Evolutionary conservation across 495 filamentous ascomycete species (phyloP), one percentile per base, ranked within the genome.

Genomic region (Aspergillus steynii): DNA sequence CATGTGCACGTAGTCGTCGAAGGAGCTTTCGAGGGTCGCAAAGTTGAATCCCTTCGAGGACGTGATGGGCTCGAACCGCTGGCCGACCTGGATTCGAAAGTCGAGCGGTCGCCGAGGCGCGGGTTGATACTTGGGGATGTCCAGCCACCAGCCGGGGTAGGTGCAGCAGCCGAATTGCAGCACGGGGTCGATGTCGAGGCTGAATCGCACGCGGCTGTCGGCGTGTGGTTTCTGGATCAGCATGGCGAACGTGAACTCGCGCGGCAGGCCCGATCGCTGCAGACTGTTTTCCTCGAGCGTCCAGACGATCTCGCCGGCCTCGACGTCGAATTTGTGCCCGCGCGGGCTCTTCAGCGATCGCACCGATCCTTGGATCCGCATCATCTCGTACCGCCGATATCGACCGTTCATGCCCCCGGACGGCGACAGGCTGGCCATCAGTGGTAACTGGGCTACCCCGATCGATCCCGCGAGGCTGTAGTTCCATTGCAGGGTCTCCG

Each of bases 181-280:
- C 3, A 78, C 71, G 0, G 78, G 78, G 4, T 80, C 73, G 32
- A 80, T 73, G 5, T 78, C 72, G 5, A 80, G 60, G 1, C 58
- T 62, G 34, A 80, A 65, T 1, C 54, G 54, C 3, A 78, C 49
- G 0, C 60, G 61, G 52, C 69, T 73, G n/a, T 74, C 62, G 6
- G 69, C 66, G 3, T 61, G 52, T 0, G 74, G 77, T 32, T 80
- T 79, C 45, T 77, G 70, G n/a, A 82, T 64, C 42, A 84, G 62
- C 75, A 84, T 76, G 6, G 80, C 78, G 64, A 84, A 83, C 20
- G 81, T 82, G 58, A 84, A 83, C 53, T 84, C 82, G 10, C 81
- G 72, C n/a, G 82, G 82, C 1, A 84, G 68, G 8, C 82, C 82
- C 5, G 80, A 80, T 7, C 71, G 70, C 61, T 84, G 81, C 12